phyloP scores from a whole-genome alignment of 805 yeast genomes.

The Cyberlindnera galapagoensis region DNA sequence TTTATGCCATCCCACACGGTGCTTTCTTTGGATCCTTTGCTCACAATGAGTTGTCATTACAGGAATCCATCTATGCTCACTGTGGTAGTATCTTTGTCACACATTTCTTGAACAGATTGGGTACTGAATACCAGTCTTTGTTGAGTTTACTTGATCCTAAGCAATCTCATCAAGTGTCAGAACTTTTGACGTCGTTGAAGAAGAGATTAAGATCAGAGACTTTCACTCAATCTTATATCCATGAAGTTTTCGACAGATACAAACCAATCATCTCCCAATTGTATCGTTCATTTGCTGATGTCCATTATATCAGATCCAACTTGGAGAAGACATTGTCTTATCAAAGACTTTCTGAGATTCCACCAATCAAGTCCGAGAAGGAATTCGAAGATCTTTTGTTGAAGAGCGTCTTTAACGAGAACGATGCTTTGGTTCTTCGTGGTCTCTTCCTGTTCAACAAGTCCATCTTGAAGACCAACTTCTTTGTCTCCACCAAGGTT shows the following conservation, averaged over 20 bases:
- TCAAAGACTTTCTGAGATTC: slow-evolving; percentile 74
- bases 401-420: slow-evolving; percentile 68
- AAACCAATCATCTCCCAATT: slow-evolving; percentile 70
- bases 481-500: slow-evolving; percentile 88
- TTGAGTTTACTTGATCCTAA: slow-evolving; percentile 55
- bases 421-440: slow-evolving; percentile 70
- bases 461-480: slow-evolving; percentile 86
- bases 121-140: slow-evolving; percentile 78
- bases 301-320: slow-evolving; percentile 69
- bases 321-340: slow-evolving; percentile 78
- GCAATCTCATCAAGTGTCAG: slow-evolving; percentile 57
- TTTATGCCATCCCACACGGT: slow-evolving; percentile 87
- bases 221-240: slow-evolving; percentile 77
- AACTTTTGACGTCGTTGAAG: slow-evolving; percentile 72
- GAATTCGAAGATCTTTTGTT: slow-evolving; percentile 67
- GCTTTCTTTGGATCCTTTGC: slow-evolving; percentile 70
- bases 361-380: slow-evolving; percentile 65
- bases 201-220: slow-evolving; percentile 91
- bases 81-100: slow-evolving; percentile 88
- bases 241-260: slow-evolving; percentile 66
- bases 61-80: slow-evolving; percentile 92
- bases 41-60: slow-evolving; percentile 75
- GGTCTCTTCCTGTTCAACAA: slow-evolving; percentile 82
- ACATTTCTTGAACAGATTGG: slow-evolving; percentile 90
- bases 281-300: slow-evolving; percentile 86